Conservation (phyloP, 2,329 filamentous ascomycete species). For the Diplodia sapinea region DNA sequence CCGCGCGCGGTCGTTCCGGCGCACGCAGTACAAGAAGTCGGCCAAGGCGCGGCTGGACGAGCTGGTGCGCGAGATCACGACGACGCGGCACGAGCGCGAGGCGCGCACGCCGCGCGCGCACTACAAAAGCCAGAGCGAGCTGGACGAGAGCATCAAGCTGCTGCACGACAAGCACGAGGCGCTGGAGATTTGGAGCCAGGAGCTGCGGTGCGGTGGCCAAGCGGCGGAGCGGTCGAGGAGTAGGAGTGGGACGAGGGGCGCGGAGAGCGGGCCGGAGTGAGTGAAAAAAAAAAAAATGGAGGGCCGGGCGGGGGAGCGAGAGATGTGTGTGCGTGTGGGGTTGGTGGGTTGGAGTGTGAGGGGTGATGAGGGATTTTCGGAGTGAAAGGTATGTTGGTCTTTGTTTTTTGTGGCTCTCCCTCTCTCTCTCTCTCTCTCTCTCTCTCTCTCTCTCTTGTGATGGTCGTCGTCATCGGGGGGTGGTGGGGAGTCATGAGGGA, state of each 20-base stretch:
- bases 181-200: slow-evolving; percentile 24
- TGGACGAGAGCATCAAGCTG: slow-evolving; percentile 29
- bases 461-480: background rate
- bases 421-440: background rate
- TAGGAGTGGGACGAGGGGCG: slow-evolving; percentile 4
- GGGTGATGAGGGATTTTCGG: background rate
- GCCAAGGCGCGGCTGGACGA: slow-evolving; percentile 24
- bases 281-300: background rate
- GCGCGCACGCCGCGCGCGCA: background rate
- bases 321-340: background rate
- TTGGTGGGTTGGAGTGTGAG: background rate
- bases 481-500: too few relatives aligned
- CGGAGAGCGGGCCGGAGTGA: slow-evolving; percentile 5
- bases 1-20: slow-evolving; percentile 26
- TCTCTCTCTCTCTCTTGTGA: background rate
- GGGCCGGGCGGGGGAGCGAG: background rate
- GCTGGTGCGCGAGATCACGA: slow-evolving; percentile 22
- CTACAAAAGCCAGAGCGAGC: background rate
- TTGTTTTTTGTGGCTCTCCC: background rate
- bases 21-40: slow-evolving; percentile 28
- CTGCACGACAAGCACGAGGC: slow-evolving; percentile 23
- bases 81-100: slow-evolving; percentile 21
- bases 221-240: background rate
- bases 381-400: background rate
- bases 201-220: slow-evolving; percentile 6